Percentiles rank a stretch among this genome's conserved stretches.
Evolutionary conservation across 768 basidiomycete species (phyloP).

Genomic region (Podaxis sp.): DNA sequence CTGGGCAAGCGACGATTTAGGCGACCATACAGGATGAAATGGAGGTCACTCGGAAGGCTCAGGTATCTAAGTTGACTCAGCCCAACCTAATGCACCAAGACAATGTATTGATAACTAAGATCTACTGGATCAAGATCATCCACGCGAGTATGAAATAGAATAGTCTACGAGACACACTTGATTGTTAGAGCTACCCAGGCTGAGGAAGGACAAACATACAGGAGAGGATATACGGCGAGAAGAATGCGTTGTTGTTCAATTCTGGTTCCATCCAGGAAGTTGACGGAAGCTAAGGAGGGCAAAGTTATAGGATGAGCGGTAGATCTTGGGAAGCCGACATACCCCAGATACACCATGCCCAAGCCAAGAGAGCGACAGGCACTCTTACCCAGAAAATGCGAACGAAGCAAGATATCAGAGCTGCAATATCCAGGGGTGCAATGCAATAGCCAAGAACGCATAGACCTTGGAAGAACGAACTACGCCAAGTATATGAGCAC

Average conservation of each 20-base stretch:
- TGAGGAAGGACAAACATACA: constrained; percentile 50
- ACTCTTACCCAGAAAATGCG: constrained; percentile 83
- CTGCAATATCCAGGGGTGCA: constrained; percentile 90
- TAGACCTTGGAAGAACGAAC: constrained; percentile 94
- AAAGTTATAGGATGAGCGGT: neutral
- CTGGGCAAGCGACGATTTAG: no score
- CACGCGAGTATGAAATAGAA: constrained; percentile 95
- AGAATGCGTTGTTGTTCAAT: constrained; percentile 88
- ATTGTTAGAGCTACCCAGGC: constrained; percentile 6
- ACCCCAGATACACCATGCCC: constrained; percentile 99
- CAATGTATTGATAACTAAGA: neutral
- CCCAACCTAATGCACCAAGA: no score
- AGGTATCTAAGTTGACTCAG: no score
- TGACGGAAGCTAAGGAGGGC: constrained; percentile 70
- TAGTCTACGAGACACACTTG: constrained; percentile 44
- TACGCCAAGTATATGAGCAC: constrained; percentile 25
- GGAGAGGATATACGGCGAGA: constrained; percentile 93
- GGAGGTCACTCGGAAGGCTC: no score
- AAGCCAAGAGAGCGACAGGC: constrained; percentile 82
- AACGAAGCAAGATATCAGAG: constrained; percentile 83
- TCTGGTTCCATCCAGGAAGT: constrained; percentile 94
- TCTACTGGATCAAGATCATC: constrained; percentile 93
- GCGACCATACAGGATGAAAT: no score
- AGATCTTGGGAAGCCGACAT: constrained; percentile 22
- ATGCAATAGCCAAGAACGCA: constrained; percentile 96